Percentiles rank a stretch among this genome's conserved stretches.
Conservation (phyloP, 2,329 filamentous ascomycete genomes). For the Xylariales sp. region DNA sequence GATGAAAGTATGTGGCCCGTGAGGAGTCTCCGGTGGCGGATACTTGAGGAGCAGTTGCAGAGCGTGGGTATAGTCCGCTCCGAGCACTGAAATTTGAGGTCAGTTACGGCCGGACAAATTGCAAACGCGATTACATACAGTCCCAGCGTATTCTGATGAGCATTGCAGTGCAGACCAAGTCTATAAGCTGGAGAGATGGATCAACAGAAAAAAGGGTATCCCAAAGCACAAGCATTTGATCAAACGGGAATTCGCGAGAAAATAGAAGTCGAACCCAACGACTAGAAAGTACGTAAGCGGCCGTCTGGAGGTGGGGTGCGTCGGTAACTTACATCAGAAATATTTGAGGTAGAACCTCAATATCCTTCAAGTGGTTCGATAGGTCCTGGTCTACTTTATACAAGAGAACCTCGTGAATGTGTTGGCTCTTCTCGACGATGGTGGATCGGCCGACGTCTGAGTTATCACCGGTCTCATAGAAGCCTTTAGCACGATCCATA, state of each 20-base stretch:
- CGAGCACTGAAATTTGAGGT: constrained; percentile 54
- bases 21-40: constrained; percentile 56
- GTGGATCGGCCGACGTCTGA: constrained; percentile 20
- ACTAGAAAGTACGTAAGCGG: constrained; percentile 34
- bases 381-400: constrained; percentile 78
- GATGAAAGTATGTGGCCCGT: constrained; percentile 74
- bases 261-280: constrained; percentile 94
- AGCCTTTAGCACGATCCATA: constrained; percentile 82
- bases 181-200: constrained; percentile 71
- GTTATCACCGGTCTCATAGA: constrained; percentile 68
- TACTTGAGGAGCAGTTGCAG: constrained; percentile 82
- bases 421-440: constrained; percentile 80
- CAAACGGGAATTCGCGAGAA: constrained; percentile 86
- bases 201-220: constrained; percentile 88
- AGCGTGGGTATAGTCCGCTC: constrained; percentile 82
- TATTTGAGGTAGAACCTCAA: constrained; percentile 93
- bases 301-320: constrained; percentile 7
- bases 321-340: constrained; percentile 71
- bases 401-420: constrained; percentile 80
- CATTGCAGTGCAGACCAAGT: constrained; percentile 93
- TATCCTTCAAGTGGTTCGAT: constrained; percentile 69
- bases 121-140: constrained; percentile 55
- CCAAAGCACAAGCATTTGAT: constrained; percentile 81
- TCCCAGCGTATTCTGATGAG: constrained; percentile 87
- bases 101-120: too few relatives aligned